phyloP scores from a whole-genome alignment of 345 rosid genomes.

The Gossypioides kirkii region DNA sequence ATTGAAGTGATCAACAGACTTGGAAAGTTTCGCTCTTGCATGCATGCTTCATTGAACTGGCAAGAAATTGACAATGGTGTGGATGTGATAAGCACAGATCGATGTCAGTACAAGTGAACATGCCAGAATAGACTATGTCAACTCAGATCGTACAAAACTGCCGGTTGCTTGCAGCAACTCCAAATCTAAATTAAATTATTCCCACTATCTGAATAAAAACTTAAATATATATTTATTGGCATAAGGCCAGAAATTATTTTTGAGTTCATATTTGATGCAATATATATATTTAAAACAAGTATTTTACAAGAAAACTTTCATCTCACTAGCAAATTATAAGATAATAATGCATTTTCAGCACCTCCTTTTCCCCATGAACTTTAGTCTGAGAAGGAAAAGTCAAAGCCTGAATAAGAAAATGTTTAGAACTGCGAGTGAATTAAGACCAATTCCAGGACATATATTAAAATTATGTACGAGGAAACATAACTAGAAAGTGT shows the following conservation, averaged over 20 bases:
- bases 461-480: not conserved
- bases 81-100: not conserved
- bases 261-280: not conserved
- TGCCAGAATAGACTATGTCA: not conserved
- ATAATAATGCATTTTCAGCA: not conserved
- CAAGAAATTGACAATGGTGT: not conserved
- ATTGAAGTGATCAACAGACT: not conserved
- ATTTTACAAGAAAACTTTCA: not conserved
- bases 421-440: not conserved
- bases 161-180: not conserved
- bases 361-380: constrained; percentile 13
- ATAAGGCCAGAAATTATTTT: no score
- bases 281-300: no score
- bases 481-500: not conserved
- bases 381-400: not conserved
- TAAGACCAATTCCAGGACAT: not conserved
- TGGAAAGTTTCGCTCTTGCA: not conserved
- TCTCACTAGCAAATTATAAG: not conserved
- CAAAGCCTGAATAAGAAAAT: no score
- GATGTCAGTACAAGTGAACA: not conserved
- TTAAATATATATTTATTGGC: not conserved
- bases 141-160: not conserved
- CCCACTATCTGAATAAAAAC: not conserved
- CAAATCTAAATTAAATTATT: not conserved
- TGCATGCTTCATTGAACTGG: not conserved